phyloP scores from a whole-genome alignment of 2,329 filamentous ascomycete species.

The Pseudocercospora pini-densiflorae region DNA sequence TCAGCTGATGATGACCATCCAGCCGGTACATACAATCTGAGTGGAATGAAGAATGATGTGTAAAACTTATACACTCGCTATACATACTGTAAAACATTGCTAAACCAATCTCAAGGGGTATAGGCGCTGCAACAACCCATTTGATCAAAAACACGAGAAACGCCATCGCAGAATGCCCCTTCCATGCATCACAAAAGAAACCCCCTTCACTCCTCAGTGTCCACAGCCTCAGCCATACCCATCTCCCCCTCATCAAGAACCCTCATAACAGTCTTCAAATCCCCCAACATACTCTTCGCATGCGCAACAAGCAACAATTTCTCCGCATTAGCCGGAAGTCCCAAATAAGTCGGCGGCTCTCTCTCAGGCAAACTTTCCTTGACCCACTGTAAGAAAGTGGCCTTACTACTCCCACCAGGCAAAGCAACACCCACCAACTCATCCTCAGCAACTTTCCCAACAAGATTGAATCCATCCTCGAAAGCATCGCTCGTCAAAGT shows the following conservation, averaged over 20 bases:
- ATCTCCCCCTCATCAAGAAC: constrained; percentile 94
- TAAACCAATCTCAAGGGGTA: constrained; percentile 2
- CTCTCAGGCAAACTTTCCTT: constrained; percentile 82
- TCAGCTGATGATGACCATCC: too few relatives aligned
- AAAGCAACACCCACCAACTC: constrained; percentile 63
- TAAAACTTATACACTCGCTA: not conserved
- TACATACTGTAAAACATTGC: too few relatives aligned
- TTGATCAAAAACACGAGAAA: not conserved
- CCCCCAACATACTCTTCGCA: constrained; percentile 80
- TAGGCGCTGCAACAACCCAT: constrained; percentile 6
- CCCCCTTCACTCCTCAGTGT: constrained; percentile 20
- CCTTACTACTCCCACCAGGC: constrained; percentile 78
- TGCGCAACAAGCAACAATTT: constrained; percentile 90
- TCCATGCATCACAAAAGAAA: constrained; percentile 11
- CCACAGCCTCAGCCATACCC: constrained; percentile 61
- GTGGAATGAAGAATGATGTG: not conserved
- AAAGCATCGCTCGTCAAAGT: constrained; percentile 88
- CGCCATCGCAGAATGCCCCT: constrained; percentile 2
- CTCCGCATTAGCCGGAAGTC: constrained; percentile 93
- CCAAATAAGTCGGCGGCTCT: constrained; percentile 93
- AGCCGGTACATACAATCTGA: too few relatives aligned
- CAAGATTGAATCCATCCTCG: constrained; percentile 88
- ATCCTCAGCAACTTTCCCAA: constrained; percentile 61
- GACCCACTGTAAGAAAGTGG: constrained; percentile 90
- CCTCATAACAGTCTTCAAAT: constrained; percentile 82